phyloP scores from a whole-genome alignment of 768 basidiomycete genomes.

The Sarcomyxa edulis region DNA sequence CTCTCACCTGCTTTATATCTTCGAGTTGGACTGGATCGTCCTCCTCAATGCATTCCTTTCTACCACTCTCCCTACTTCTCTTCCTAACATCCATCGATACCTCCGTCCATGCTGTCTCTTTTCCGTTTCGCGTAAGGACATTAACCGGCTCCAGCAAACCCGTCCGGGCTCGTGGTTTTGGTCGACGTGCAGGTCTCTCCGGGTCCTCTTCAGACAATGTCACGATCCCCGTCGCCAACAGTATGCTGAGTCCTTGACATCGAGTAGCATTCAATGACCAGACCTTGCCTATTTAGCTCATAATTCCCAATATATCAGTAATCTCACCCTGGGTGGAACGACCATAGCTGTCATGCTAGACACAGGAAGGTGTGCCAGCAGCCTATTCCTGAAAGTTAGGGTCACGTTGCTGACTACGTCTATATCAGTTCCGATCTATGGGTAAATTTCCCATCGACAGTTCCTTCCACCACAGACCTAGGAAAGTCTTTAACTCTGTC shows the following conservation, averaged over 20 bases:
- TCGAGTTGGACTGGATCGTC: too few relatives aligned
- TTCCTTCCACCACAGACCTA: constrained; percentile 46
- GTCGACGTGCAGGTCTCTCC: constrained; percentile 15
- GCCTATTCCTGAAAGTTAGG: neutral
- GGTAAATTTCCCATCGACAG: constrained; percentile 51
- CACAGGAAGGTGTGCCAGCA: constrained; percentile 59
- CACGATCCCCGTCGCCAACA: constrained; percentile 50
- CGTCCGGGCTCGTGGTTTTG: too few relatives aligned
- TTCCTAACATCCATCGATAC: constrained; percentile 4
- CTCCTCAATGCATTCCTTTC: constrained; percentile 8
- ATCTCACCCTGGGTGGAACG: constrained; percentile 61
- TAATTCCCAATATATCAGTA: constrained; percentile 70
- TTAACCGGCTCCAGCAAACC: neutral
- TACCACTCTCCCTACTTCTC: constrained; percentile 8
- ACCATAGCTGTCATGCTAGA: constrained; percentile 61
- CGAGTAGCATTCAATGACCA: too few relatives aligned
- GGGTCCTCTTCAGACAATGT: constrained; percentile 16
- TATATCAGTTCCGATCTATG: constrained; percentile 65
- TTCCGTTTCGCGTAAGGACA: constrained; percentile 10
- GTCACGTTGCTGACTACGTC: neutral
- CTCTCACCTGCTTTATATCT: too few relatives aligned
- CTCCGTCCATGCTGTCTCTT: constrained; percentile 4
- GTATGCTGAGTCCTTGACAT: too few relatives aligned
- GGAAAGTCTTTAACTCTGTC: constrained; percentile 51
- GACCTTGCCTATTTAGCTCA: too few relatives aligned